phyloP scores from a whole-genome alignment of 177 flowering plant species.

The Vitis hybrid region DNA sequence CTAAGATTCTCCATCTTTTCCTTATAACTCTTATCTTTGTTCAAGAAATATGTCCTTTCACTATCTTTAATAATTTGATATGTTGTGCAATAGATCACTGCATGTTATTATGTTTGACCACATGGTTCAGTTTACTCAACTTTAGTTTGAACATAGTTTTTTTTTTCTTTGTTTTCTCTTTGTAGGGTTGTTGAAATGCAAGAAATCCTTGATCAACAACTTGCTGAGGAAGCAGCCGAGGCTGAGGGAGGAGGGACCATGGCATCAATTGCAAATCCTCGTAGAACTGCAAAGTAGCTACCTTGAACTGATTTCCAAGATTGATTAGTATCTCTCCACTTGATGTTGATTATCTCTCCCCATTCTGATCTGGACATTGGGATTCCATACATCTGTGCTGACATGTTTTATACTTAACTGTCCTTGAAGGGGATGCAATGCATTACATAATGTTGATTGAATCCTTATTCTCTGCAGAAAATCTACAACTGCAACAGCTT shows the following conservation, averaged over 20 bases:
- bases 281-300: conserved; percentile 73
- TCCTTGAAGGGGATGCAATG: neutral
- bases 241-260: conserved; percentile 88
- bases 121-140: too few species aligned
- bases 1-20: too few species aligned
- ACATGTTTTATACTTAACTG: neutral
- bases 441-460: neutral
- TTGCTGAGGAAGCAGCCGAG: conserved; percentile 98
- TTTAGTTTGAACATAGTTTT: too few species aligned
- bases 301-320: neutral
- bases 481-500: conserved; percentile 46
- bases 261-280: conserved; percentile 76
- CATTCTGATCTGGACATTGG: neutral
- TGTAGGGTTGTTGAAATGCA: conserved; percentile 98
- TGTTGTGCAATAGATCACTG: neutral
- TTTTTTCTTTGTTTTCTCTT: neutral
- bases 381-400: neutral
- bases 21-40: too few species aligned
- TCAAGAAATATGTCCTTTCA: too few species aligned
- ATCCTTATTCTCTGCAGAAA: conserved; percentile 44
- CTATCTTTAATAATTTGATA: too few species aligned
- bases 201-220: conserved; percentile 93
- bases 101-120: neutral
- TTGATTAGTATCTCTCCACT: neutral
- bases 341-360: neutral